phyloP scores from a whole-genome alignment of 805 yeast genomes.

The Sungouiozyma intestinalis region DNA sequence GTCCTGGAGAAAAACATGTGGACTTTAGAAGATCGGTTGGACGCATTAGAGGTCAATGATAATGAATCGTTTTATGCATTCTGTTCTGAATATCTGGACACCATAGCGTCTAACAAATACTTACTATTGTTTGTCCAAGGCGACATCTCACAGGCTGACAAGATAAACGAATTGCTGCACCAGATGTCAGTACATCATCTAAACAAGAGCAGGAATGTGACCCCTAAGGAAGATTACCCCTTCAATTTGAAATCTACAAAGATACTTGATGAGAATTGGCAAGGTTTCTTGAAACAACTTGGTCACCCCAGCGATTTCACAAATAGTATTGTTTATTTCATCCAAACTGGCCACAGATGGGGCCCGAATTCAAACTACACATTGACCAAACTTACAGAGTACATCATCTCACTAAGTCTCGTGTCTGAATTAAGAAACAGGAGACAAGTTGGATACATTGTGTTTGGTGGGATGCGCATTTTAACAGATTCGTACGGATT shows the following conservation, averaged over 20 bases:
- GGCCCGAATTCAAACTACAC: constrained; percentile 27
- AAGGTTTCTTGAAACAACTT: constrained; percentile 26
- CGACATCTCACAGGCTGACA: constrained; percentile 26
- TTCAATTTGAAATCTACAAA: constrained; percentile 28
- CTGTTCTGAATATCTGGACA: constrained; percentile 19
- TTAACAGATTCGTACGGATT: constrained; percentile 46
- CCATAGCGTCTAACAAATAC: constrained; percentile 18
- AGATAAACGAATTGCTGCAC: constrained; percentile 18
- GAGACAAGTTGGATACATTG: constrained; percentile 53
- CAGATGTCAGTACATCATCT: constrained; percentile 23
- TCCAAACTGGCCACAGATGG: constrained; percentile 45
- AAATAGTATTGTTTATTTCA: constrained; percentile 40
- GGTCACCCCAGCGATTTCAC: constrained; percentile 40
- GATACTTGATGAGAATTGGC: constrained; percentile 29
- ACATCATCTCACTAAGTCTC: constrained; percentile 35
- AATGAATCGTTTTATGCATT: constrained; percentile 27
- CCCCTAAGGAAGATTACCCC: not conserved
- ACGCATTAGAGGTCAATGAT: constrained; percentile 43
- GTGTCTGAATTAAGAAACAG: constrained; percentile 41
- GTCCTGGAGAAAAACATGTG: constrained; percentile 48
- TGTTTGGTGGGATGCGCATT: constrained; percentile 45
- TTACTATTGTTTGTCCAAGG: constrained; percentile 44
- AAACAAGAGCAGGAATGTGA: constrained; percentile 2
- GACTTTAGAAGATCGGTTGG: constrained; percentile 44
- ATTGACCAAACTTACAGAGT: constrained; percentile 38